These are phyloP conservation scores for Hypoxylon sp. DNA, from an alignment of 2,329 filamentous ascomycete species.

Conservation along the genomic window DNA sequence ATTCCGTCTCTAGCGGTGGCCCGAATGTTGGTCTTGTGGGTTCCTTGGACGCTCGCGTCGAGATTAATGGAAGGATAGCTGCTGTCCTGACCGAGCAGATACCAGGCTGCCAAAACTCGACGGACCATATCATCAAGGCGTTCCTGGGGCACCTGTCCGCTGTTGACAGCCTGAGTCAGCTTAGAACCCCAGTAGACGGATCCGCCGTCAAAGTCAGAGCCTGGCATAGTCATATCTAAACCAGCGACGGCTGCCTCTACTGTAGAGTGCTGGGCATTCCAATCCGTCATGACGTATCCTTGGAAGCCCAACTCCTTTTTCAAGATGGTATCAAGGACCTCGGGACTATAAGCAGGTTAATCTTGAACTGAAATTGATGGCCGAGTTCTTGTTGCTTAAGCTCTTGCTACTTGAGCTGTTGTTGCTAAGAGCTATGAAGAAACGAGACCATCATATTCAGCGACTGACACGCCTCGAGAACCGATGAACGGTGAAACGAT, in stretches of 20 bases:
- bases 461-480: no score
- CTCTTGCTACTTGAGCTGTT: no score
- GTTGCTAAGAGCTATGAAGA: no score
- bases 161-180: slow-evolving; percentile 62
- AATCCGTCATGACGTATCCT: slow-evolving; percentile 69
- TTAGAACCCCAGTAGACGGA: slow-evolving; percentile 64
- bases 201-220: slow-evolving; percentile 64
- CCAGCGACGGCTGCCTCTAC: slow-evolving; percentile 71
- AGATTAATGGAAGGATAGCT: slow-evolving; percentile 62
- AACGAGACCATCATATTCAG: no score
- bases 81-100: slow-evolving; percentile 61
- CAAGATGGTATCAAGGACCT: slow-evolving; percentile 67
- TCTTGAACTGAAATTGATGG: no score
- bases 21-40: slow-evolving; percentile 70
- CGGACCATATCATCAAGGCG: slow-evolving; percentile 73
- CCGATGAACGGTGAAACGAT: no score
- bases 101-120: slow-evolving; percentile 71
- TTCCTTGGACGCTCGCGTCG: slow-evolving; percentile 63
- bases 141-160: slow-evolving; percentile 64
- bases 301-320: slow-evolving; percentile 80
- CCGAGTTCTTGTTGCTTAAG: no score
- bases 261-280: slow-evolving; percentile 79
- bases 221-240: slow-evolving; percentile 85
- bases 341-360: slow-evolving; percentile 52
- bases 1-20: slow-evolving; percentile 64